Conservation (phyloP, 176 grass and related monocot genomes). For the Metroxylon sagu region DNA sequence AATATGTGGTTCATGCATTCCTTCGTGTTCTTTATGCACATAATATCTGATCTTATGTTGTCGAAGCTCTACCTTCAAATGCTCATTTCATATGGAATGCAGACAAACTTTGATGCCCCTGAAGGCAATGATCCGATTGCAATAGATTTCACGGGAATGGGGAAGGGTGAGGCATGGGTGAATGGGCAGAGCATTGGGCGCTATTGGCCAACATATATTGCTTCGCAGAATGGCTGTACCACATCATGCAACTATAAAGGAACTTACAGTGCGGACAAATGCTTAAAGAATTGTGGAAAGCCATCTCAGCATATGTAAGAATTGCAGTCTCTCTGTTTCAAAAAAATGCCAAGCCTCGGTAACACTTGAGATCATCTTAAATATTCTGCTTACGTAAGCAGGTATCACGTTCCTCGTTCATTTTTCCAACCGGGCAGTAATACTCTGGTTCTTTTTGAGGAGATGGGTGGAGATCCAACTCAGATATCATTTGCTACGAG, state of each 20-base stretch:
- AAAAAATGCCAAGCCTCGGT: neutral
- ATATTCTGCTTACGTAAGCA: slow-evolving; percentile 25
- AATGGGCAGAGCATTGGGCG: slow-evolving; percentile 95
- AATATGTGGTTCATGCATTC: no score
- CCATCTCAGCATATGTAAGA: slow-evolving; percentile 80
- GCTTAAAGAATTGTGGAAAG: slow-evolving; percentile 89
- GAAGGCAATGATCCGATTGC: slow-evolving; percentile 73
- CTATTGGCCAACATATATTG: slow-evolving; percentile 73
- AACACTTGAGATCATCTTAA: neutral
- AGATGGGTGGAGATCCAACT: slow-evolving; percentile 73
- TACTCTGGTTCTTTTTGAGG: slow-evolving; percentile 81
- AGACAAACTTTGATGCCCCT: slow-evolving; percentile 68
- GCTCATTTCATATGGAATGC: slow-evolving; percentile 8
- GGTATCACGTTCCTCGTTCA: slow-evolving; percentile 79
- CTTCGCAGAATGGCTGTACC: slow-evolving; percentile 57
- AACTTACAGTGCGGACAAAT: slow-evolving; percentile 50
- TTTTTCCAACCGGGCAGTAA: slow-evolving; percentile 74
- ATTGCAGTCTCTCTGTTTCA: slow-evolving; percentile 1
- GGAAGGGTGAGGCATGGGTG: slow-evolving; percentile 93
- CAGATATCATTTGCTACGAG: slow-evolving; percentile 66
- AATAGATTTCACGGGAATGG: slow-evolving; percentile 89
- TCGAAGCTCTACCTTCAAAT: no score
- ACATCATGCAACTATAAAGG: slow-evolving; percentile 76
- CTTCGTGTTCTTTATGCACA: no score
- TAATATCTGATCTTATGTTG: no score